phyloP scores from a whole-genome alignment of 805 yeast genomes.

The Nakazawaea molendinolei region DNA sequence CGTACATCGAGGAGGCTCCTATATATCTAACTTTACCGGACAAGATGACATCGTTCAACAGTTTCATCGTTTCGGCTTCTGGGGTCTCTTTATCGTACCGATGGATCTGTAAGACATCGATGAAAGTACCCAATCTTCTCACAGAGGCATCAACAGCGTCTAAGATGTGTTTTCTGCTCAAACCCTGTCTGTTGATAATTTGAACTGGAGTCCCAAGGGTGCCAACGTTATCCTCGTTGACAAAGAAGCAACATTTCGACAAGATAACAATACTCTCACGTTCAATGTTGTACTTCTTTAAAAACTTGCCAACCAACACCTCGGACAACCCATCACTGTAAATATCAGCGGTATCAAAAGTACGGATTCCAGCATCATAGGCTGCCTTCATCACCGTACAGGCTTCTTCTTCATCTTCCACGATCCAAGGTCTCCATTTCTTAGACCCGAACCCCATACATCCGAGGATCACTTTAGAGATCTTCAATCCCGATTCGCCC shows the following conservation, averaged over 20 bases:
- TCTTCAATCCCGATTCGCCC: slow-evolving; percentile 29
- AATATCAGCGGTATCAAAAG: slow-evolving; percentile 36
- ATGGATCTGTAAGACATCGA: slow-evolving; percentile 52
- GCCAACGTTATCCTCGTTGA: slow-evolving; percentile 12
- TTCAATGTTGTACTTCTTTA: slow-evolving; percentile 22
- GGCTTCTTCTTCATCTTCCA: slow-evolving; percentile 39
- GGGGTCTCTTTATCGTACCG: slow-evolving; percentile 42
- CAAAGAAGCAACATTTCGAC: slow-evolving; percentile 18
- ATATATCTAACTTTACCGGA: slow-evolving; percentile 43
- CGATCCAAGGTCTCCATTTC: slow-evolving; percentile 34
- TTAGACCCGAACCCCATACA: slow-evolving; percentile 30
- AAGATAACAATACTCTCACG: slow-evolving; percentile 23
- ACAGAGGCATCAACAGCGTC: slow-evolving; percentile 34
- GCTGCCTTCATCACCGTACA: slow-evolving; percentile 36
- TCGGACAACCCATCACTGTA: slow-evolving; percentile 24
- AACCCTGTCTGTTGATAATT: slow-evolving; percentile 29
- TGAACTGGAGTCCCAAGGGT: slow-evolving; percentile 8
- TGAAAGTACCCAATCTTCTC: slow-evolving; percentile 41
- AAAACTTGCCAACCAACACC: slow-evolving; percentile 20
- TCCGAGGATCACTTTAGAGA: slow-evolving; percentile 29
- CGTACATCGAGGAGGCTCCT: slow-evolving; percentile 58
- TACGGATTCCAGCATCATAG: slow-evolving; percentile 37
- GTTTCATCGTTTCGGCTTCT: slow-evolving; percentile 46
- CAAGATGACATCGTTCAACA: slow-evolving; percentile 44
- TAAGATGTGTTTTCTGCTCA: slow-evolving; percentile 39